Base-by-base conservation (phyloP, 202 grass and related monocot genomes). In the Digitaria exilis region DNA sequence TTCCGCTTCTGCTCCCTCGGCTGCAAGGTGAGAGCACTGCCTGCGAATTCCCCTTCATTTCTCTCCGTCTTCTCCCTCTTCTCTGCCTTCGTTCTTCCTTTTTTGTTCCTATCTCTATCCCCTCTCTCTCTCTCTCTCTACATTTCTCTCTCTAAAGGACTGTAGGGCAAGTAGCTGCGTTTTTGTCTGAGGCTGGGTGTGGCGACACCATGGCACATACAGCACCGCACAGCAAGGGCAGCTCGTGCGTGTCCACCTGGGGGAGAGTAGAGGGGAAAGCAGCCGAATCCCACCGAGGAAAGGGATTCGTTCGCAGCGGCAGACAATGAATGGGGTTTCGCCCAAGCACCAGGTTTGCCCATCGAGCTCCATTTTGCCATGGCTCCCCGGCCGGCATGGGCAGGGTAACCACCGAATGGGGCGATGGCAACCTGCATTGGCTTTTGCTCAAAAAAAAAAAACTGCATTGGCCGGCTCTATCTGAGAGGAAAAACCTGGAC, bases 1-100 rank as follows among this genome's bases (percentile, higher is more conserved):
- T 97, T 97, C 85, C 73, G 88, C 0, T 97, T 94, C 85, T 97
- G 94, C 86, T 97, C 94, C 49, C 88, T 97, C 63, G 94, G 94
- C 65, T 94, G 94, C 85, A 97, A 97, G 91, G 19, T 67, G 5
- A 1, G 55, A n/a, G n/a, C n/a, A n/a, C n/a, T n/a, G n/a, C n/a
- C 52, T 21, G 2, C 51, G 11, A 62, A 17, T 70, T 24, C 15
- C n/a, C n/a, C 3, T 18, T 0, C 24, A 5, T 0, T 37, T 21
- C 0, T 17, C 44, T 1, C 9, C 18, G 0, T 41, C 58, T 5
- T 61, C 18, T 37, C 16, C 19, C 35, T 44, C 2, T 44, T 3
- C 7, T 6, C 5, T 18, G 14, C 15, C 12, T 17, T 13, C 11
- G 1, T 63, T 48, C 29, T 56, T 31, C 26, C 13, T 29, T 2